Conservation (phyloP, 148 eudicot species). For the Beta vulgaris region DNA sequence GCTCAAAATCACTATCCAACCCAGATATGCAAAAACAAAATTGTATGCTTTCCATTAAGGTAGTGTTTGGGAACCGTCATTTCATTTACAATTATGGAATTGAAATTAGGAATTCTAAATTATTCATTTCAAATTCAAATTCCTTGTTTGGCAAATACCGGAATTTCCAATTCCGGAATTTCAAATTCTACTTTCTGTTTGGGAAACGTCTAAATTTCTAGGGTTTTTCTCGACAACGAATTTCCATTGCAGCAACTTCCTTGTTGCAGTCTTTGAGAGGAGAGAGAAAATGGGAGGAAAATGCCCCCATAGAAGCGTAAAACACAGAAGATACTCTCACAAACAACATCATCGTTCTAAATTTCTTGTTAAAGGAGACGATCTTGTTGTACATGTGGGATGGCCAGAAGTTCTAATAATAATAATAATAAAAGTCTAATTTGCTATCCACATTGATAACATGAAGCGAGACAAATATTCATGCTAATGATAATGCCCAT, state of each 20-base stretch:
- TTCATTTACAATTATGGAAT: too few relatives aligned
- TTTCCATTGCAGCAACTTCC: background rate
- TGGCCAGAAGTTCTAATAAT: background rate
- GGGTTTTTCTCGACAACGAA: background rate
- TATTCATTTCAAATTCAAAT: too few relatives aligned
- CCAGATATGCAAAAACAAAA: background rate
- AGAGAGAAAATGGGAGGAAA: slow-evolving; percentile 53
- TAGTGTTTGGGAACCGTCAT: too few relatives aligned
- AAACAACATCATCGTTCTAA: slow-evolving; percentile 53
- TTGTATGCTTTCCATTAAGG: background rate
- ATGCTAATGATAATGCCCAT: background rate
- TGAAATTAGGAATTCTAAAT: too few relatives aligned
- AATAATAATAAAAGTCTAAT: too few relatives aligned
- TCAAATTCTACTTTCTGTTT: too few relatives aligned
- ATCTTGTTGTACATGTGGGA: slow-evolving; percentile 35
- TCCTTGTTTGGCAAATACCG: too few relatives aligned
- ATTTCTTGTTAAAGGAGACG: slow-evolving; percentile 59
- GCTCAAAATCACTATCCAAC: background rate
- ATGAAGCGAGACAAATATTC: background rate
- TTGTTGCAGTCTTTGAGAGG: background rate
- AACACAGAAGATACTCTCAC: slow-evolving; percentile 67
- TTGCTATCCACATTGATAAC: background rate
- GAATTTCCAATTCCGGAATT: too few relatives aligned
- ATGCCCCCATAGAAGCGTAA: slow-evolving; percentile 59
- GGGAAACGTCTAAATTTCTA: background rate